These are phyloP conservation scores for Psilocybe cubensis DNA, from an alignment of 768 basidiomycete species.

Conservation along the genomic window DNA sequence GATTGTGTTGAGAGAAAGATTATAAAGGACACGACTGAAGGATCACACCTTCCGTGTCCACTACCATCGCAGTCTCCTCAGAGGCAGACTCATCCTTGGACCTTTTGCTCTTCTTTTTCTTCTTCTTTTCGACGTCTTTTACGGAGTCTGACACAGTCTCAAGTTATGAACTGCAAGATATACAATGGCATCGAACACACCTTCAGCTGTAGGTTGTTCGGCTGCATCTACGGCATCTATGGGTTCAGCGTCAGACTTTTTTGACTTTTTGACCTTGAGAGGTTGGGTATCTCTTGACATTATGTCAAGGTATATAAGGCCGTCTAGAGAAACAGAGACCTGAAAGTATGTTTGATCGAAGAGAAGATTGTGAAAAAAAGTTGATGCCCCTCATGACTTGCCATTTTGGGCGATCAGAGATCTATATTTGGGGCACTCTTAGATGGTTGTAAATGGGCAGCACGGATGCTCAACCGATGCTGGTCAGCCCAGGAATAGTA, in stretches of 20 bases:
- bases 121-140: slow-evolving; percentile 16
- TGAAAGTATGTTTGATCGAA: slow-evolving; percentile 1
- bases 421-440: slow-evolving; percentile 12
- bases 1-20: not conserved
- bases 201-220: slow-evolving; percentile 5
- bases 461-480: not conserved
- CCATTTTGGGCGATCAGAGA: slow-evolving; percentile 10
- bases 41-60: not conserved
- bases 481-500: too few relatives aligned
- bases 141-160: not conserved
- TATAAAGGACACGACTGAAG: not conserved
- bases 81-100: not conserved
- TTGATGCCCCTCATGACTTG: slow-evolving; percentile 6
- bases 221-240: slow-evolving; percentile 21
- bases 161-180: too few relatives aligned
- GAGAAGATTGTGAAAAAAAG: slow-evolving; percentile 19
- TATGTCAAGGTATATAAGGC: not conserved
- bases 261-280: slow-evolving; percentile 25
- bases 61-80: slow-evolving; percentile 1
- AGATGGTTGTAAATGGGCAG: too few relatives aligned
- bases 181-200: too few relatives aligned
- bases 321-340: not conserved
- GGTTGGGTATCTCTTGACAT: slow-evolving; percentile 32
- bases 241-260: slow-evolving; percentile 29
- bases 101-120: slow-evolving; percentile 18